phyloP scores from a whole-genome alignment of 2,329 filamentous ascomycete species.

The Aspergillus latus region DNA sequence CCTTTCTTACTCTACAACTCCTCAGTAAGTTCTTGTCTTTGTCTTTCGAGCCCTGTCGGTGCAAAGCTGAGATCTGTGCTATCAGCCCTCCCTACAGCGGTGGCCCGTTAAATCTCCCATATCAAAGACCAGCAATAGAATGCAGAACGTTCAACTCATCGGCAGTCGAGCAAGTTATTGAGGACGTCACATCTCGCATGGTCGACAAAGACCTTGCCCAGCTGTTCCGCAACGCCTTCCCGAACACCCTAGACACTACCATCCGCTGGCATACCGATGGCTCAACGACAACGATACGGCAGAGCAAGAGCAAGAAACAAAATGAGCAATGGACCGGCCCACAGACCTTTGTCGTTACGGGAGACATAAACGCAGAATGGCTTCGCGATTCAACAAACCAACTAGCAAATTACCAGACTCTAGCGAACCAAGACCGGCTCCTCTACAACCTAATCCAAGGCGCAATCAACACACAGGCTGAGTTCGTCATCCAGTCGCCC shows the following conservation, averaged over 20 bases:
- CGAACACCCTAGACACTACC: conserved; percentile 87
- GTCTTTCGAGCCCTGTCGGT: background rate
- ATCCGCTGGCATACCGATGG: conserved; percentile 80
- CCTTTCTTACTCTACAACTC: conserved; percentile 56
- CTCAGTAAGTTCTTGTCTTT: conserved; percentile 53
- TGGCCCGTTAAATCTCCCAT: conserved; percentile 77
- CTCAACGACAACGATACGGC: conserved; percentile 31
- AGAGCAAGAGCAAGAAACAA: conserved; percentile 46
- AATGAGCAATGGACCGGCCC: conserved; percentile 73
- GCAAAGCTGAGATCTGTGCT: background rate
- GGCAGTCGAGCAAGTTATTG: conserved; percentile 83
- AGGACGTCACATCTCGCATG: conserved; percentile 75
- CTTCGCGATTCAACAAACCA: conserved; percentile 92
- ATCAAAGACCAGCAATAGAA: conserved; percentile 73
- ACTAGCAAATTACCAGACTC: conserved; percentile 79
- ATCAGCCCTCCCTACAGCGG: conserved; percentile 72
- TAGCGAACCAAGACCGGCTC: conserved; percentile 76
- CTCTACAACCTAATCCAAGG: conserved; percentile 81
- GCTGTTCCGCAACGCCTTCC: conserved; percentile 93
- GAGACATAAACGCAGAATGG: conserved; percentile 93
- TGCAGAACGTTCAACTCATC: conserved; percentile 90
- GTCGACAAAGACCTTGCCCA: conserved; percentile 83
- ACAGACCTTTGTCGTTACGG: conserved; percentile 91
- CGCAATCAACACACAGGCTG: conserved; percentile 92
- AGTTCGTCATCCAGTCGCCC: conserved; percentile 90